Evolutionary conservation across 352 stramenopile genomes (phyloP), one percentile per base, ranked within the genome.

Genomic region (Phytopythium boreale): DNA sequence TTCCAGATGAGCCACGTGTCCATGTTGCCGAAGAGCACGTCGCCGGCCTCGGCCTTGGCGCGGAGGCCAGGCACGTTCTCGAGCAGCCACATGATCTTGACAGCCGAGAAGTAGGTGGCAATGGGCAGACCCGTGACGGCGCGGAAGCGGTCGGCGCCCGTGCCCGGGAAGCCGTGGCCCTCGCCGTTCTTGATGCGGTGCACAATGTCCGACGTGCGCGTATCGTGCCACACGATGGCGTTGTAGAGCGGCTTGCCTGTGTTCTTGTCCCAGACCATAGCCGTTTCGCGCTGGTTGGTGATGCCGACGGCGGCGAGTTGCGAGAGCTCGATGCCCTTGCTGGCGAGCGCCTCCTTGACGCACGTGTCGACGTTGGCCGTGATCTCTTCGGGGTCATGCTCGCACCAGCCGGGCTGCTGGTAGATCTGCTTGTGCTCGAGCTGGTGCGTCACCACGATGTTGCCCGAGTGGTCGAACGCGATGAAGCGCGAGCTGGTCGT

Each of bases 261-360:
- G 64, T 70, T 49, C 71, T 91, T 95, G 82, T 99, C 93, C 97
- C 97, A 99, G 24, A 98, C 85, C 31, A 99, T 65, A 6, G 97
- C 97, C 14, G 97, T 99, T 84, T 99, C 98, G 27, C 98, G 84
- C 84, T 99, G 97, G 83, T 99, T 99, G 15, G 98, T 99, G 72
- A 99, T 99, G 56, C 97, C 98, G 51, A 99, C 84, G 56, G 95
- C 92, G 15, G 84, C 84, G 44, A 99, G 73, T 56, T 94, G 80
- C 60, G 76, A 71, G 24, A 81, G 66, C 14, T 78, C 72, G 47
- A 98, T 82, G 56, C 79, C 76, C 27, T 75, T 79, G 50, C 79
- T 85, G 41, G 83, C 60, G 37, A 99, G 73, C 47, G 88, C 85
- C 50, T 91, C 73, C 43, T 69, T 67, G 34, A 98, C 84, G 60